Evolutionary conservation across 352 stramenopile species (phyloP).

Genomic region (Phytopythium sindhum): DNA sequence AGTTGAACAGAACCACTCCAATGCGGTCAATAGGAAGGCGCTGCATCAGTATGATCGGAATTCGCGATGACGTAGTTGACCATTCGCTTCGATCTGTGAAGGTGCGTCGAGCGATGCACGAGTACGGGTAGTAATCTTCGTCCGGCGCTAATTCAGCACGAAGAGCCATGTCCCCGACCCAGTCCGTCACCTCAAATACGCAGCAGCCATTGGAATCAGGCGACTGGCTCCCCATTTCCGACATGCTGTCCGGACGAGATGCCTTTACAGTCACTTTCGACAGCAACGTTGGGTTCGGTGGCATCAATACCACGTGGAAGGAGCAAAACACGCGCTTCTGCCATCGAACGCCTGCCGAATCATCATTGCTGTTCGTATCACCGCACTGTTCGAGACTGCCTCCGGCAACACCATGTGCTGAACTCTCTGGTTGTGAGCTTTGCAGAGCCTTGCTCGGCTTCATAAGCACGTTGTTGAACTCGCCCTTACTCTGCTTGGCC

Average conservation of each 20-base stretch:
- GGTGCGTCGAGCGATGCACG: conserved; percentile 18
- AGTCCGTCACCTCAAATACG: conserved; percentile 61
- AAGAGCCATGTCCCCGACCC: conserved; percentile 44
- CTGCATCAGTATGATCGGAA: conserved; percentile 21
- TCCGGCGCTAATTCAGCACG: conserved; percentile 12
- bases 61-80: not conserved
- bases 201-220: conserved; percentile 46
- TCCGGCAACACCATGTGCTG: not conserved
- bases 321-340: conserved; percentile 37
- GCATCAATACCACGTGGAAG: conserved; percentile 37
- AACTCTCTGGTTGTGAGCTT: not conserved
- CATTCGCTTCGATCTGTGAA: not conserved
- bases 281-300: conserved; percentile 25
- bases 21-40: conserved; percentile 8
- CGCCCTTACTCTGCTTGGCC: conserved; percentile 14
- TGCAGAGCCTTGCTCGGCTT: conserved; percentile 19
- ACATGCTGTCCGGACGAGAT: conserved; percentile 29
- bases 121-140: conserved; percentile 31
- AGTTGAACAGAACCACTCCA: conserved; percentile 7
- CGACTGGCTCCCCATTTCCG: conserved; percentile 23
- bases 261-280: conserved; percentile 34
- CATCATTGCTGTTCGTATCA: not conserved
- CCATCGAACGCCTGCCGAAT: not conserved
- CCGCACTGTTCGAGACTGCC: not conserved
- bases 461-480: conserved; percentile 1